These are phyloP conservation scores for Gremmenia infestans DNA, from an alignment of 2,329 filamentous ascomycete genomes.

Conservation along the genomic window DNA sequence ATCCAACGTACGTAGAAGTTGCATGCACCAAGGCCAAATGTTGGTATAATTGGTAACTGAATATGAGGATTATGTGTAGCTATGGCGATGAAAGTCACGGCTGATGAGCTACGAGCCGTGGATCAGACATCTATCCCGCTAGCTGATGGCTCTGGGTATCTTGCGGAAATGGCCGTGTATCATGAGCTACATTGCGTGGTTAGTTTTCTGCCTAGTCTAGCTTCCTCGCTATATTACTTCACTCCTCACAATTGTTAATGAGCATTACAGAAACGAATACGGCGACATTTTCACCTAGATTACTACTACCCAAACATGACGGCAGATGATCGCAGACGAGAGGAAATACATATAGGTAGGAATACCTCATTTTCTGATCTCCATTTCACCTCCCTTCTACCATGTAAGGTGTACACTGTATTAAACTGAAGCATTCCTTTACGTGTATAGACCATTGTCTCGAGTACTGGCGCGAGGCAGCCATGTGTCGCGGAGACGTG, in stretches of 20 bases:
- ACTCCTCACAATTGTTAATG: neutral
- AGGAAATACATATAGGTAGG: constrained; percentile 3
- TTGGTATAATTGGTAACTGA: neutral
- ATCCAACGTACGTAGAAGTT: neutral
- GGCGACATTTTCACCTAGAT: constrained; percentile 5
- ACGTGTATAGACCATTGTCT: constrained; percentile 5
- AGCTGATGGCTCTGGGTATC: constrained; percentile 4
- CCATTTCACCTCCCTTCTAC: no score
- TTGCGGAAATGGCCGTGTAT: constrained; percentile 8
- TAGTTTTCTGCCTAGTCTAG: neutral
- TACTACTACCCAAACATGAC: constrained; percentile 11
- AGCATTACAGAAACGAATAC: constrained; percentile 1
- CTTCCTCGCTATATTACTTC: neutral
- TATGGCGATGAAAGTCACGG: constrained; percentile 43
- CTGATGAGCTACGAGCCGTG: constrained; percentile 78
- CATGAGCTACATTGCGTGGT: constrained; percentile 9
- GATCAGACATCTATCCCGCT: constrained; percentile 4
- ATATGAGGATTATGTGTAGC: neutral
- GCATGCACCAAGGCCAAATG: neutral
- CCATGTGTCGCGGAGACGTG: constrained; percentile 9
- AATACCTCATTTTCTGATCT: no score
- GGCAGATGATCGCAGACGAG: neutral
- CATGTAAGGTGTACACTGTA: no score
- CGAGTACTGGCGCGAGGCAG: constrained; percentile 8
- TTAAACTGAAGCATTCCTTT: no score